Base-by-base conservation (phyloP, 2,329 filamentous ascomycete species). In the Ophiostoma sp. region DNA sequence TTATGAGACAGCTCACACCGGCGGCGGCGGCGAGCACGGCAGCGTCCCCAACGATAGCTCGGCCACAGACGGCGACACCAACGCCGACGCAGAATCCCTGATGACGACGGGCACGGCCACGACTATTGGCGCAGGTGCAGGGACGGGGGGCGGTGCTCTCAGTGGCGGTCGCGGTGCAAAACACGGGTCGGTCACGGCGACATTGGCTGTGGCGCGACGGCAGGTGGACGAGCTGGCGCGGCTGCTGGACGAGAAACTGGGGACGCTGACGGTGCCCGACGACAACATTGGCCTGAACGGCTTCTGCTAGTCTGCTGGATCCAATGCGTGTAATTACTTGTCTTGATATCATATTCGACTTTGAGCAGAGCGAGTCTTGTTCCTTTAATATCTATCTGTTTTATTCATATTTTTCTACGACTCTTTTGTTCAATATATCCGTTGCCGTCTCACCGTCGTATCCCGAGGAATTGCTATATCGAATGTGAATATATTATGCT, bases 191-290 rank as follows among this genome's bases (percentile, higher is more conserved):
- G 78, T 77, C 3, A 79, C 82, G 1, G 81, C 81, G 2, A 83
- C 81, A 31, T 82, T 86, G 27, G 81, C 84, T 68, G 80, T 81
- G 10, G 82, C 86, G 77, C 81, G 86, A 71, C 81, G 83, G 70
- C 85, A 87, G 70, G 85, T 86, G 4, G 85, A 87, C 73, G 86
- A 89, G 73, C 79, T 89, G 70, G 85, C 85, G 33, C 79, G 81
- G 69, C 87, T 85, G 83, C 76, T 90, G 73, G 87, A 90, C 73
- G 84, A 84, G n/a, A 85, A 85, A 78, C 80, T 90, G 6, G 84
- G 84, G 6, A 79, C 81, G 17, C 76, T 88, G 72, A 79, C 79
- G 17, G 81, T 87, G 36, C 85, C 86, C 0, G 83, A 85, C 67
- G 85, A 87, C 68, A 82, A 81, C 5, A 79, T 84, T 31, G 81